phyloP scores from a whole-genome alignment of 192 early-diverging fungal species.

The Coemansia sp. region DNA sequence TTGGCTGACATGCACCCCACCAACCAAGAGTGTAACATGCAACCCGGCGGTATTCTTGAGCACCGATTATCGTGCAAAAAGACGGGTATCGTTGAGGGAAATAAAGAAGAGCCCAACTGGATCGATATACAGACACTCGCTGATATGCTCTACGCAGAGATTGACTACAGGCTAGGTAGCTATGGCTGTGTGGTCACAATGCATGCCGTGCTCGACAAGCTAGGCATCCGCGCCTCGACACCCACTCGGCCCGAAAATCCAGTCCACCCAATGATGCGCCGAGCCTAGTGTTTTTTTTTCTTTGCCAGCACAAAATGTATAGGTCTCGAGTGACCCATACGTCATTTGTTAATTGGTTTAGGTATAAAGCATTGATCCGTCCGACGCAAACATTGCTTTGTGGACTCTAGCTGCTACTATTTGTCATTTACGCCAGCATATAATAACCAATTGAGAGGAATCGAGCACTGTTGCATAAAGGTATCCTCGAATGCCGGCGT shows the following conservation, averaged over 20 bases:
- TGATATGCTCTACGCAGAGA: conserved; percentile 14
- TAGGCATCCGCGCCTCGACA: background rate
- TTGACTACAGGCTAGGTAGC: conserved; percentile 5
- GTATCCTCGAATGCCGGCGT: conserved; percentile 21
- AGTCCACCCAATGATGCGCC: conserved; percentile 9
- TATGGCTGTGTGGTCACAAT: conserved; percentile 10
- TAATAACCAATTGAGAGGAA: background rate
- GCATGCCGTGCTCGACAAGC: conserved; percentile 2
- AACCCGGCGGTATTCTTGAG: background rate
- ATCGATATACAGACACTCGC: background rate
- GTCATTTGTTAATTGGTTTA: background rate
- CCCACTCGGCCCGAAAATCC: background rate
- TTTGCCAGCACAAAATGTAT: background rate
- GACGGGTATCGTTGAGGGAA: background rate
- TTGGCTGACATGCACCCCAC: background rate
- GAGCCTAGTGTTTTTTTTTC: background rate
- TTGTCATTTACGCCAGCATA: background rate
- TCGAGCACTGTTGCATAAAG: background rate
- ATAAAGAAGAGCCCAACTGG: background rate
- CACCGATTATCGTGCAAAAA: background rate
- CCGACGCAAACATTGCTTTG: background rate
- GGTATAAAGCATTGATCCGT: background rate
- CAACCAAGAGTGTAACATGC: background rate
- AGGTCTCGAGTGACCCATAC: background rate
- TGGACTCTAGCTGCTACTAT: background rate